These are phyloP conservation scores for Solanum chmielewskii DNA, from an alignment of 257 asterid genomes.

Conservation along the genomic window DNA sequence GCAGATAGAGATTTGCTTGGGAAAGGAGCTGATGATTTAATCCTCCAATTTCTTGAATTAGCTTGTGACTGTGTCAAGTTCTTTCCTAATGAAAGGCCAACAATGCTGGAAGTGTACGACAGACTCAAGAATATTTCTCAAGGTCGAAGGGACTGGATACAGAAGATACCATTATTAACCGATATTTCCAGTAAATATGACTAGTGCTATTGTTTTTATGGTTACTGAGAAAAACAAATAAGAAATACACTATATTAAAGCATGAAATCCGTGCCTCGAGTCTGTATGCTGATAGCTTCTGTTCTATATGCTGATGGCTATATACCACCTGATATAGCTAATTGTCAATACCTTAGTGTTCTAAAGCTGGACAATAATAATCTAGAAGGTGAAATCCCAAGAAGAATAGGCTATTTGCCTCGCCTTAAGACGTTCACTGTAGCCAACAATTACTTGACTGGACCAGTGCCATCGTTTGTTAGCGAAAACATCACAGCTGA, in stretches of 20 bases:
- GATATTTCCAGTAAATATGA: background rate
- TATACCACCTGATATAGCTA: constrained; percentile 1
- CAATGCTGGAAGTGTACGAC: constrained; percentile 10
- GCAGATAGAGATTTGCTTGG: background rate
- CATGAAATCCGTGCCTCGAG: background rate
- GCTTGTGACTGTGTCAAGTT: constrained; percentile 11
- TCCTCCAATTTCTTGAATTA: constrained; percentile 1
- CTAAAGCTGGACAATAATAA: background rate
- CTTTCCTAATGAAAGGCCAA: constrained; percentile 10
- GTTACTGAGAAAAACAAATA: background rate
- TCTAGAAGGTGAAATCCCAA: constrained; percentile 7
- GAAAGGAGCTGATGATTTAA: constrained; percentile 5
- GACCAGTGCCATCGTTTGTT: background rate
- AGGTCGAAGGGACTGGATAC: background rate
- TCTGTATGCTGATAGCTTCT: background rate
- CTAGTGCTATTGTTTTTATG: background rate
- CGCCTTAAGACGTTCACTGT: background rate
- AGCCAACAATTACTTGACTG: background rate
- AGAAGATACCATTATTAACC: background rate
- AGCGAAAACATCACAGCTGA: accelerated
- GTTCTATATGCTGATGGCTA: background rate
- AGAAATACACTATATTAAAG: background rate
- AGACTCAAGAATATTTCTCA: background rate
- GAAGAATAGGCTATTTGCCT: background rate
- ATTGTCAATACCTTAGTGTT: background rate